Evolutionary conservation across 768 basidiomycete genomes (phyloP), one percentile per base, ranked within the genome.

Genomic region (Pleurotus ostreatus): DNA sequence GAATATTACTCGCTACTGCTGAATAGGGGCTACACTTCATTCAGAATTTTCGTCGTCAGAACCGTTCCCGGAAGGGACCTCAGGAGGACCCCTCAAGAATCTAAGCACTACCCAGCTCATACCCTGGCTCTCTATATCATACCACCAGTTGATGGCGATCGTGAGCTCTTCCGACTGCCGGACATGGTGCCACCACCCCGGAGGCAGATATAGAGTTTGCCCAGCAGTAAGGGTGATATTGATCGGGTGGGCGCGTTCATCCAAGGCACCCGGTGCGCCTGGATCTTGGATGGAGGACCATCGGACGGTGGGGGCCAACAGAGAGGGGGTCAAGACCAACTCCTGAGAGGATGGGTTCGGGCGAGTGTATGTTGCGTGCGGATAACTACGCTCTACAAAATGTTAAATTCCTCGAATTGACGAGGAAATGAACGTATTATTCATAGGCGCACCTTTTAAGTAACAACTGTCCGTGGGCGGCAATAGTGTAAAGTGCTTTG

Each of bases 131-230:
- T 92, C 88, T 60, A 87, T 78, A 63, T 94, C 92, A 66, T 91
- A 92, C 92, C 92, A 94, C 85, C 89, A 93, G 64, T 94, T 94
- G 18, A 91, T 62, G 1, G 90, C 89, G 57, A 93, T 82, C 1
- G 81, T 84, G 20, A 76, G 73, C 57, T 77, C 73, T 3, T 77
- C 79, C 3, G 79, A 73, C 66, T 97, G 94, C 40, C 83, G 78
- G 37, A 96, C 92, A 64, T 91, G 81, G 66, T 96, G 94, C 88
- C 89, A 96, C 95, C 95, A 97, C 0, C 92, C 87, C 4, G 88
- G 81, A n/a, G 95, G 95, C 16, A 97, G 81, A 69, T 93, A 96
- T 16, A 97, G 71, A 0, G 88, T 85, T 61, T 95, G 88, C 3
- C 94, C 94, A 5, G 82, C 80, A 3, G 71, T 59, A 5, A 97